Base-by-base conservation (phyloP, 2,329 filamentous ascomycete genomes). In the Ustilaginoidea virens region DNA sequence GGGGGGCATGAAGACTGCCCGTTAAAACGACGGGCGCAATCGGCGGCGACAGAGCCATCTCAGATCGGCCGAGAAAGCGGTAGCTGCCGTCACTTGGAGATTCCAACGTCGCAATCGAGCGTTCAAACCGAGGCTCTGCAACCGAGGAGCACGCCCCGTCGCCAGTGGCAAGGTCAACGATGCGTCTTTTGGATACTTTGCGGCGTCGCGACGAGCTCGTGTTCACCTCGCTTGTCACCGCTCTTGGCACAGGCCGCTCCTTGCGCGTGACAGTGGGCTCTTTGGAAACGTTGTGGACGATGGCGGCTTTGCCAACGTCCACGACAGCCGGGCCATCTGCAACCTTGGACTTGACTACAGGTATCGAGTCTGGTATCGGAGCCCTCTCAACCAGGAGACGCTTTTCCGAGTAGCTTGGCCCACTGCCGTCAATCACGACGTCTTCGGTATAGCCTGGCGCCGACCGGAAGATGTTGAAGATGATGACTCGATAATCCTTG, bases 391-490 rank as follows among this genome's bases (percentile, higher is more conserved):
- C 69, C 24, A 98, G 64, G 39, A 80, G 77, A 44, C 83, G 83
- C 47, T 74, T 76, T 58, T 98, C 90, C 11, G 74, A 69, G 45
- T 83, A 92, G n/a, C 69, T 77, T 1, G 90, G 87, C 0, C 78
- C 78, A 19, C 72, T 71, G 2, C 79, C 76, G 49, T 98, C 90
- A 41, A 98, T 87, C 25, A 83, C 63, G 34, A 96, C 74, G 46
- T 98, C 90, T 39, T 93, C 81, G 0, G 76, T 79, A 45, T 90
- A 92, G 5, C 90, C 90, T 8, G 87, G 82, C 0, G 82, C 85
- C 34, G 73, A 76, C 37, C 90, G 74, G 63, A 98, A 98, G 3
- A 96, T 64, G 44, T 96, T 98, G 71, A 98, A 94, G 37, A 96
- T 92, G 13, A 75, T 80, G 38, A 92, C 66, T 27, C 90, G 74